Evolutionary conservation across 768 basidiomycete species (phyloP).

Genomic region (Lentinula guzmanii): DNA sequence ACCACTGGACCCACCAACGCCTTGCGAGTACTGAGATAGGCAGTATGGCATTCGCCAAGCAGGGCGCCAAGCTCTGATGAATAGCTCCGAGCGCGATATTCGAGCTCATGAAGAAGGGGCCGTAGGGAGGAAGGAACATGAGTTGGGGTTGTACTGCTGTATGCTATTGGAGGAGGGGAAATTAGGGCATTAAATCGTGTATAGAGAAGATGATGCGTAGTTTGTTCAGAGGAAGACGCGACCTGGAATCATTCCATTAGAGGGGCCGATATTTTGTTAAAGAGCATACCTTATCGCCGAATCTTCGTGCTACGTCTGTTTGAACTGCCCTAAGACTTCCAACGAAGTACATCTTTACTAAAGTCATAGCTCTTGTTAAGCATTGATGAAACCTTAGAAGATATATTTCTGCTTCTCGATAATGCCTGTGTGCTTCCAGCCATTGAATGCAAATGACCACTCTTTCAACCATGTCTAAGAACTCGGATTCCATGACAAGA

Average conservation of each 20-base stretch:
- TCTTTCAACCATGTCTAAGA: conserved; percentile 93
- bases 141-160: background rate
- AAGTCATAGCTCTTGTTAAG: conserved; percentile 95
- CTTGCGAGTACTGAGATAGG: conserved; percentile 76
- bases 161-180: background rate
- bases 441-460: conserved; percentile 94
- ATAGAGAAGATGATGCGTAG: conserved; percentile 68
- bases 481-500: conserved; percentile 85
- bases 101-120: conserved; percentile 81
- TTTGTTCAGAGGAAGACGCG: conserved; percentile 73
- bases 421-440: conserved; percentile 80
- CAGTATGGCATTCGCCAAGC: conserved; percentile 79
- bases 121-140: conserved; percentile 43
- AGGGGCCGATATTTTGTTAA: background rate
- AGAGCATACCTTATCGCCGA: conserved; percentile 62
- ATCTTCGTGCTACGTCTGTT: conserved; percentile 66
- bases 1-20: conserved; percentile 59
- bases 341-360: conserved; percentile 96
- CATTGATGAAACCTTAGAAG: conserved; percentile 97
- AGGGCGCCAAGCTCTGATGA: conserved; percentile 83
- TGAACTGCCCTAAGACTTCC: conserved; percentile 76
- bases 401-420: conserved; percentile 88
- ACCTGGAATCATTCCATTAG: conserved; percentile 16
- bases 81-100: conserved; percentile 65
- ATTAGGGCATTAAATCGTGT: conserved; percentile 59